phyloP scores from a whole-genome alignment of 176 grass and related monocot genomes.

The Pontederia crassipes region DNA sequence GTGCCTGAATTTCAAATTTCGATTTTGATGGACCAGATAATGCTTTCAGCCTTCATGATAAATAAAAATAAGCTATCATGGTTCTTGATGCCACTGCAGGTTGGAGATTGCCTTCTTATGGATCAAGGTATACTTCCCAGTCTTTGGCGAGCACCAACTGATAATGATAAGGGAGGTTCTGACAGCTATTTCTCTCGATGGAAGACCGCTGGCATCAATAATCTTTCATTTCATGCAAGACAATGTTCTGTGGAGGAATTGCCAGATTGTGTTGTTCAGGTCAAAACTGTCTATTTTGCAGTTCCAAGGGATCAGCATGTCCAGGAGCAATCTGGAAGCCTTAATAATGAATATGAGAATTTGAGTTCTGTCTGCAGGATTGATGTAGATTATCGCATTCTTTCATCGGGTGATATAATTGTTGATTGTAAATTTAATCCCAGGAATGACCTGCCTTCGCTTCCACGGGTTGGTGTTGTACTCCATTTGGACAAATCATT shows the following conservation, averaged over 20 bases:
- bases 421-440: conserved; percentile 61
- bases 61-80: background rate
- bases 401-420: conserved; percentile 50
- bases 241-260: conserved; percentile 46
- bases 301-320: conserved; percentile 26
- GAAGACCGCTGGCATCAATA: conserved; percentile 53
- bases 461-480: conserved; percentile 64
- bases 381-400: conserved; percentile 37
- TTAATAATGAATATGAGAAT: conserved; percentile 14
- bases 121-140: conserved; percentile 72
- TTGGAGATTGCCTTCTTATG: conserved; percentile 37
- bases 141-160: conserved; percentile 79
- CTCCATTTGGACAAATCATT: conserved; percentile 50
- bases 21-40: background rate
- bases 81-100: conserved; percentile 33
- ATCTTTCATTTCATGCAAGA: conserved; percentile 37
- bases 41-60: background rate
- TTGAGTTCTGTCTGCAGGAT: conserved; percentile 24
- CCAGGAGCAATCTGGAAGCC: conserved; percentile 21
- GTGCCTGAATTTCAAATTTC: no score
- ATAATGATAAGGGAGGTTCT: conserved; percentile 80
- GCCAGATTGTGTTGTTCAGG: conserved; percentile 33
- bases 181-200: conserved; percentile 50
- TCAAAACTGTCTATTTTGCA: conserved; percentile 41
- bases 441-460: conserved; percentile 58